These are phyloP conservation scores for Scalesia atractyloides DNA, from an alignment of 129 eudicot species.

Conservation along the genomic window DNA sequence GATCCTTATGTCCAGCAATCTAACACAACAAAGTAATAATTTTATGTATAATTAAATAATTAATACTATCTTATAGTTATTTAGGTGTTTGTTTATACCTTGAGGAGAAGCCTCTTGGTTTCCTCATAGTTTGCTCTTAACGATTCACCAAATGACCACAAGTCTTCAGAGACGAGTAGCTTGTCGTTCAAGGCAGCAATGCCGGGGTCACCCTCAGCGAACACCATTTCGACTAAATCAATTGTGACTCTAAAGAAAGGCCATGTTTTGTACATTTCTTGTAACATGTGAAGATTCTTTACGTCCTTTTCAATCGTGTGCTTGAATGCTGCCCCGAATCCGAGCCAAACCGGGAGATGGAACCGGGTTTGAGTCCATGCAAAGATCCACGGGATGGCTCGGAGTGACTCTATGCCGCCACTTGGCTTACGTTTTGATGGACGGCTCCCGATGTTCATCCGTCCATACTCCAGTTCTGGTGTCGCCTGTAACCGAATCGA, in stretches of 20 bases:
- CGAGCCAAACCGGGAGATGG: conserved; percentile 99
- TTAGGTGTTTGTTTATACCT: conserved; percentile 47
- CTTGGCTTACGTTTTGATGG: conserved; percentile 97
- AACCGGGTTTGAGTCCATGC: conserved; percentile 99
- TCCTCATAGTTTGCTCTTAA: conserved; percentile 77
- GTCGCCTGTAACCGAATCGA: conserved; percentile 60
- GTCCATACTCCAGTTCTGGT: conserved; percentile 92
- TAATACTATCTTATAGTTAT: background rate
- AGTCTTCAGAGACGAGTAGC: conserved; percentile 83
- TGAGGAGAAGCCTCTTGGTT: conserved; percentile 72
- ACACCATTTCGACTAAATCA: conserved; percentile 95
- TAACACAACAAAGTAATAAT: conserved; percentile 27
- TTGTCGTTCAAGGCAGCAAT: conserved; percentile 87
- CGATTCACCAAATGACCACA: conserved; percentile 75
- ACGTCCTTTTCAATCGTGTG: conserved; percentile 58
- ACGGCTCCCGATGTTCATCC: conserved; percentile 98
- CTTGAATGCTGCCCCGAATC: conserved; percentile 93
- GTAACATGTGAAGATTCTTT: conserved; percentile 72
- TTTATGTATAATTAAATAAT: background rate
- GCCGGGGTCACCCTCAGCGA: conserved; percentile 94
- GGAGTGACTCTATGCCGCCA: conserved; percentile 93
- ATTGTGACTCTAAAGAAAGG: conserved; percentile 98
- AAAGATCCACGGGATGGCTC: conserved; percentile 99
- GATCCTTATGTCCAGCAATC: conserved; percentile 95
- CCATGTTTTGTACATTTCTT: conserved; percentile 93